Base-by-base conservation (phyloP, 1,284 basidiomycete species). In the Sporisorium graminicola region DNA sequence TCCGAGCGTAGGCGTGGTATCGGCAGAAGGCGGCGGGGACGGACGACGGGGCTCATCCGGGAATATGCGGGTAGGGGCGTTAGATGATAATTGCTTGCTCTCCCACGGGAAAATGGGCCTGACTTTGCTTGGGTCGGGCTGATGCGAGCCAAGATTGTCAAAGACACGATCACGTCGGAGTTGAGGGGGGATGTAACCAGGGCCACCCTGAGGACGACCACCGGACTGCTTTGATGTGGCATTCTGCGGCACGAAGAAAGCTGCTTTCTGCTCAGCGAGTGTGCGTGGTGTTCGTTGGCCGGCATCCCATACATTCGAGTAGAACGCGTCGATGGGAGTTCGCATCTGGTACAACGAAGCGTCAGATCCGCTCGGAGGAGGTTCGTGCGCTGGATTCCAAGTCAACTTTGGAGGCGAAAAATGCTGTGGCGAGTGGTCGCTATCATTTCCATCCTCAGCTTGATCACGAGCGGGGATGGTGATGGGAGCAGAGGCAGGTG, bases 101-200 rank as follows among this genome's bases (percentile, higher is more conserved):
- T 98, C 95, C 95, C 95, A 98, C 9, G 95, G 95, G 85, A 98
- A 98, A n/a, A 97, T 88, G 26, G 89, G 87, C 75, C 91, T 91
- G 29, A 95, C 90, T 78, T 92, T 92, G 29, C 86, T 87, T 18
- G 88, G 89, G 82, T 95, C 92, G 1, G 95, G 94, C 61, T 88
- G 89, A 0, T 80, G 66, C 18, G 80, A 77, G 10, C 86, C 86
- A 2, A 87, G 86, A 18, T 86, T 84, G 55, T 84, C 85, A 74
- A 88, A 89, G 22, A 87, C 29, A 90, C 89, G 18, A 89, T 89
- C 47, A 61, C 53, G 92, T 89, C 82, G 89, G 88, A 54, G 88
- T 87, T 85, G 92, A 90, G 78, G 91, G 88, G 87, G 44, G 88
- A 78, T 78, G 47, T 74, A 73, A n/a, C 72, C 72, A 10, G 61